Base-by-base conservation (phyloP, 108 stramenopile species). In the Asterionellopsis glacialis region DNA sequence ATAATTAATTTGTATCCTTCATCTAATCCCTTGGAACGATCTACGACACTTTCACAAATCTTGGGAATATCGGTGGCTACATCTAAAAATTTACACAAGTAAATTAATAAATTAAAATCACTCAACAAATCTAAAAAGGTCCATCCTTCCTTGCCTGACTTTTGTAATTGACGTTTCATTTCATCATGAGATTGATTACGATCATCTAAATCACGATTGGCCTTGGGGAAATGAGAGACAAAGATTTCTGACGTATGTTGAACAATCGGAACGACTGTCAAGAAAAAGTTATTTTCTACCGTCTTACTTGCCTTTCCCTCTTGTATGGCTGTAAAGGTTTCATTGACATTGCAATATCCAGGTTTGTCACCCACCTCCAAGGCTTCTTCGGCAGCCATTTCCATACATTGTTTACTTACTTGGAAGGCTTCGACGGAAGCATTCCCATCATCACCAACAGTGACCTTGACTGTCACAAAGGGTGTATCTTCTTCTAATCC, bases 331-430 rank as follows among this genome's bases (percentile, higher is more conserved):
- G 98, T 96, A 63, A 97, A 98, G 0, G 98, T 95, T 61, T 95
- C 94, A 68, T 94, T 87, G 27, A 98, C 91, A 18, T 77, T 49
- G 66, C 94, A 95, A 60, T 73, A 72, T 62, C 91, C 91, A 14
- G 84, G 92, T 64, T 98, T 76, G 26, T 84, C 75, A 45, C 83
- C 82, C 23, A 87, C 68, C 57, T 87, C 88, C 49, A 94, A 55
- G 5, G 95, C 98, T 47, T 95, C 95, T 68, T 98, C 98, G 6
- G 98, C 98, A 19, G 88, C 96, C 98, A 98, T 98, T 61, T 94
- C 95, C 96, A 98, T 96, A 70, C 95, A 95, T 64, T 96, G 96
- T 67, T 85, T 74, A 25, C 77, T 81, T 15, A 97, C 93, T 80
- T 97, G 95, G 75, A 95, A 98, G 25, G 94, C 96, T 55, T 96